Percentiles rank a stretch among this genome's conserved stretches.
These are phyloP conservation scores for Venturia oleaginea DNA, from an alignment of 2,329 filamentous ascomycete genomes.

Conservation along the genomic window DNA sequence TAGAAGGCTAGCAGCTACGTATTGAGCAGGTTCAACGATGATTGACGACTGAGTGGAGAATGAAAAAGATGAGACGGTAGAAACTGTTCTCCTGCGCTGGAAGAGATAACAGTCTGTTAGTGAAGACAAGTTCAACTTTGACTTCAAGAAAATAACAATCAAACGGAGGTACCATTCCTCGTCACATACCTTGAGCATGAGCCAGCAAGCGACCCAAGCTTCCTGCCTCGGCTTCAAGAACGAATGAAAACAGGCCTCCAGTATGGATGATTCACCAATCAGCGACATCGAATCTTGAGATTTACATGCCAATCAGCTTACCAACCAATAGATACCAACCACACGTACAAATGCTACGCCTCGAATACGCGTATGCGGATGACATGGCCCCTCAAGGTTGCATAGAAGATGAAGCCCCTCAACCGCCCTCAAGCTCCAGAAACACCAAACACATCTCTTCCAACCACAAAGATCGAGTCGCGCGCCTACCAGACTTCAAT, in stretches of 20 bases:
- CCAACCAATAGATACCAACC: too few relatives aligned
- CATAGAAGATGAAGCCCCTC: neutral
- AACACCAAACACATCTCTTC: too few relatives aligned
- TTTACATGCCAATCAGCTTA: too few relatives aligned
- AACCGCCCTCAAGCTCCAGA: too few relatives aligned
- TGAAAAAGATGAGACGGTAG: neutral
- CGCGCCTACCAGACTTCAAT: neutral
- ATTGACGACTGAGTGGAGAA: neutral
- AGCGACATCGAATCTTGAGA: too few relatives aligned
- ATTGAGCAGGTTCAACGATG: slow-evolving; percentile 20
- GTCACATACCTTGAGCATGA: neutral
- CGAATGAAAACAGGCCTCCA: neutral
- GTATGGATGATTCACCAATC: too few relatives aligned
- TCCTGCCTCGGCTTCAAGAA: neutral
- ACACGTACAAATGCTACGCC: too few relatives aligned
- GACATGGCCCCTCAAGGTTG: neutral
- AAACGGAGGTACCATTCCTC: too few relatives aligned
- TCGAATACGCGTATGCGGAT: too few relatives aligned
- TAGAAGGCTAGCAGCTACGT: slow-evolving; percentile 66
- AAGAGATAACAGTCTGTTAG: too few relatives aligned
- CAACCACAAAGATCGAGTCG: neutral
- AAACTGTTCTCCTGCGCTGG: neutral
- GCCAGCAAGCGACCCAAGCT: neutral
- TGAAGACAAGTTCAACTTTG: too few relatives aligned
- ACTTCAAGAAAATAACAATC: too few relatives aligned